Base-by-base conservation (phyloP, 2,329 filamentous ascomycete genomes). In the Zymoseptoria brevis region DNA sequence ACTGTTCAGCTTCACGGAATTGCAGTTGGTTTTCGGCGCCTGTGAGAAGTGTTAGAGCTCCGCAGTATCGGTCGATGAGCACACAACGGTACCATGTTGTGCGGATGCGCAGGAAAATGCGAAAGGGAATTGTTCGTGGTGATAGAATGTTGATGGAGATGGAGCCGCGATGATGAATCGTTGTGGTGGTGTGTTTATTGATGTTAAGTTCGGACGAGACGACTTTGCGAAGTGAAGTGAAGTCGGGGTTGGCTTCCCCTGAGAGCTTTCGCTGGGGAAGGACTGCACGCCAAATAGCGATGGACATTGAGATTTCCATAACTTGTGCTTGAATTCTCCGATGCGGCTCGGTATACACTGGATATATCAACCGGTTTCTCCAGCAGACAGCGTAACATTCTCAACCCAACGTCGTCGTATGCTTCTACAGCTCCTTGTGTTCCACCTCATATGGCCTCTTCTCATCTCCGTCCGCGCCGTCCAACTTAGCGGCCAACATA, bases 11-110 rank as follows among this genome's bases (percentile, higher is more conserved):
- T 87, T 87, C 48, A 80, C 79, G 11, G 78, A 75, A 59, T 83
- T 82, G 60, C 83, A 78, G 53, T 81, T 75, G 29, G 76, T 75
- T 72, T 85, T 86, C 26, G 83, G 83, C 49, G 77, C 74, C 77
- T 79, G 62, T 13, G 41, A 4, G 13, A 50, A 6, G 9, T 29
- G 21, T 63, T 30, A 65, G 58, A 54, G 49, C 35, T 45, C 35
- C 9, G 13, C 13, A n/a, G 16, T 45, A n/a, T n/a, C 16, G 35
- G 35, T n/a, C 3, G 11, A 16, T 45, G 35, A 45, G 35, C 35
- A 45, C 13, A 45, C 13, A 45, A 45, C 35, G 16, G 6, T 45
- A 45, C 35, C 35, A 45, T 45, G 35, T 7, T 45, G 35, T n/a
- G 19, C 26, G 19, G 49, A n/a, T 53, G 24, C 6, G 45, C 24